A percentile compares a stretch with the other conserved stretches of the same genome.
Conservation (phyloP, 208 protist genomes). For the Trypanosoma melophagium region DNA sequence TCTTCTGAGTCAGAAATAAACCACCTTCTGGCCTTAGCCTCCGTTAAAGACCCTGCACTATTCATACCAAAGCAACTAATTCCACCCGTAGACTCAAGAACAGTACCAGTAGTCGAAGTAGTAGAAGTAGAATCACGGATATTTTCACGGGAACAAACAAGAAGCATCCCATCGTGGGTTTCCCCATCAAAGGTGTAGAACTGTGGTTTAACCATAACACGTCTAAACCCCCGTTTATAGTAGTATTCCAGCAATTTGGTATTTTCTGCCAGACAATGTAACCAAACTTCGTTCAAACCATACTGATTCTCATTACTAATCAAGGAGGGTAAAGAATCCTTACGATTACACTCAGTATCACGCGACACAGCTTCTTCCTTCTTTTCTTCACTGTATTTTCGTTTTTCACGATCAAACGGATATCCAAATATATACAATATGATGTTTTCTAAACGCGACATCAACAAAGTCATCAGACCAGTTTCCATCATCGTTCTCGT, state of each 20-base stretch:
- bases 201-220: slow-evolving; percentile 28
- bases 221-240: slow-evolving; percentile 44
- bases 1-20: too few species aligned
- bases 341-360: too few species aligned
- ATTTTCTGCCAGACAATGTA: slow-evolving; percentile 69
- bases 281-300: slow-evolving; percentile 69
- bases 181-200: slow-evolving; percentile 57
- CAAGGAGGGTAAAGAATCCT: not conserved
- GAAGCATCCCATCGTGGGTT: slow-evolving; percentile 22
- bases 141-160: slow-evolving; percentile 15
- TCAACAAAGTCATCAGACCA: too few species aligned
- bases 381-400: too few species aligned
- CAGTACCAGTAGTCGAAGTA: not conserved
- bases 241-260: slow-evolving; percentile 51
- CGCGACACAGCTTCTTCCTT: too few species aligned
- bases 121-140: not conserved
- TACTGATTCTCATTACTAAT: slow-evolving; percentile 8
- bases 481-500: too few species aligned
- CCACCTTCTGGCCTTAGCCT: too few species aligned
- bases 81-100: not conserved
- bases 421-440: too few species aligned
- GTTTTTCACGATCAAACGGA: too few species aligned
- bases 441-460: too few species aligned
- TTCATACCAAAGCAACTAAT: too few species aligned
- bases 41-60: too few species aligned